Evolutionary conservation across 257 asterid genomes (phyloP).

Genomic region (Nicotiana paniculata): DNA sequence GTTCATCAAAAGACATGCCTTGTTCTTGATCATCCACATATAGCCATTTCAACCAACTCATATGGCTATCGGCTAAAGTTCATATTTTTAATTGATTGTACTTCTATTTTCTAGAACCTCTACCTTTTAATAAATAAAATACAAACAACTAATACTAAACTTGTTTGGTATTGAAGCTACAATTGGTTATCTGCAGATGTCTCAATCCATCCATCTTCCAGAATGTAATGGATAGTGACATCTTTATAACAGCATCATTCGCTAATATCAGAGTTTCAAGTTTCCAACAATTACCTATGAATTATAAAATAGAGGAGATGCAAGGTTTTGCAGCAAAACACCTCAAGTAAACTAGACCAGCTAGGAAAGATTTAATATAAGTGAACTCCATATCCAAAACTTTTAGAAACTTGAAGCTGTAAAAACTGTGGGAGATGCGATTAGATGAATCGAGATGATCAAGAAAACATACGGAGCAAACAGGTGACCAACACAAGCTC

Average conservation of each 20-base stretch:
- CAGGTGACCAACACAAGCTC: no score
- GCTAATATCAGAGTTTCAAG: conserved; percentile 10
- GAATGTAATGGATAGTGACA: background rate
- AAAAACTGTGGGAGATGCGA: background rate
- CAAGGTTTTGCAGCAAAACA: background rate
- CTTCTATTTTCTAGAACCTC: no score
- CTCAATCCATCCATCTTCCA: conserved; percentile 11
- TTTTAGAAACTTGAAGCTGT: background rate
- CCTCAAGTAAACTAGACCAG: conserved; percentile 9
- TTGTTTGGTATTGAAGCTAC: background rate
- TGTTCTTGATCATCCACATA: no score
- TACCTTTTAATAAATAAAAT: no score
- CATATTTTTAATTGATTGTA: no score
- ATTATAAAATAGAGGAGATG: background rate
- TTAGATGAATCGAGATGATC: no score
- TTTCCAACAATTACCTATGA: background rate
- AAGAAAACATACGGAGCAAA: background rate
- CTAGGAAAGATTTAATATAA: background rate
- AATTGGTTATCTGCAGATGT: background rate
- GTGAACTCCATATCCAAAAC: conserved; percentile 8
- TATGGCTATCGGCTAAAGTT: no score
- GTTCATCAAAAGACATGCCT: no score
- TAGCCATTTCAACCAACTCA: no score
- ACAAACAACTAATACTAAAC: no score
- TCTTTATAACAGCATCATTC: no score